Evolutionary conservation across 768 basidiomycete genomes (phyloP), one percentile per base, ranked within the genome.

Genomic region (Gloeostereum incarnatum): DNA sequence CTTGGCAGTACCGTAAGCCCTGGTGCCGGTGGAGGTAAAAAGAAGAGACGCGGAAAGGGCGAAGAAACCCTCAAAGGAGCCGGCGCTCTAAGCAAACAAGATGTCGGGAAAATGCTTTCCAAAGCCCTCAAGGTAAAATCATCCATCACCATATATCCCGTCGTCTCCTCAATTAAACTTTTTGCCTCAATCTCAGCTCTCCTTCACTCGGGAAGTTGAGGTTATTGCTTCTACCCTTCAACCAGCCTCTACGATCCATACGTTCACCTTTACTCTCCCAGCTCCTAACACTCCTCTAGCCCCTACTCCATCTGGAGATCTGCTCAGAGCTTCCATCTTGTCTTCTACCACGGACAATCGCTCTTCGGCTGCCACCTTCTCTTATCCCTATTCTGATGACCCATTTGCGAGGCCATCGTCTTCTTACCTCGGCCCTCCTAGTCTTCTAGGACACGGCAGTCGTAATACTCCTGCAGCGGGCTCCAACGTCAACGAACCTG

Each of bases 221-320:
- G 82, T 97, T 40, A 85, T 97, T 54, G 89, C 91, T 10, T 90
- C 91, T n/a, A 89, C 90, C 16, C 72, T 93, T 7, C 88, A 93
- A 49, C 93, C 93, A 5, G 83, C 92, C 1, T 88, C 87, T 5
- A 96, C 91, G 11, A 80, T 91, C 31, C 90, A 96, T 55, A 83
- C 78, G 0, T 97, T 96, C 61, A 85, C 86, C 3, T 97, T 97
- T 53, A 81, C 74, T 6, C 71, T 91, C 34, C 82, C 87, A 34
- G 77, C 83, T 4, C 77, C 83, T 8, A 75, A 68, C 29, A 83
- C 82, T 1, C 82, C 86, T 9, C 68, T 86, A 5, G 84, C 84
- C 0, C 80, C 88, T 3, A 77, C 78, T 4, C 73, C 78, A 2
- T 81, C 78, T 5, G 72, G 78, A 18, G 82, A 84, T 48, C 61